These are phyloP conservation scores for Globomyces pollinis-pini DNA, from an alignment of 192 early-diverging fungal genomes.

Conservation along the genomic window DNA sequence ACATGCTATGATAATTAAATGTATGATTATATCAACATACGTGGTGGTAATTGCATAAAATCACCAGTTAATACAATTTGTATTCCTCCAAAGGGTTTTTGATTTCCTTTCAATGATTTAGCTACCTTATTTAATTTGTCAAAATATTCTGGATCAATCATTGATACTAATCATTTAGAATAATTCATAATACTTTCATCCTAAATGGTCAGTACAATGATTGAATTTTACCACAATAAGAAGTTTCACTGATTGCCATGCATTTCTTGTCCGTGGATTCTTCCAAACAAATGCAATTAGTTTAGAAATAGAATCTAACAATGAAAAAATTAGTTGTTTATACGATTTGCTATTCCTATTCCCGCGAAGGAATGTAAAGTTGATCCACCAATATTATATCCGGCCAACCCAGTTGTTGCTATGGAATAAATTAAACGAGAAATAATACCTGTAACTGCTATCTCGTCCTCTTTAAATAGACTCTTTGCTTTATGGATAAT, in stretches of 20 bases:
- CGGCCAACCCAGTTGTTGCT: slow-evolving; percentile 39
- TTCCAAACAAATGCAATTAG: slow-evolving; percentile 3
- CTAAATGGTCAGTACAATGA: neutral
- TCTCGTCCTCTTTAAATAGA: slow-evolving; percentile 2
- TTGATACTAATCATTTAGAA: no score
- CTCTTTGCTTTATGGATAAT: slow-evolving; percentile 15
- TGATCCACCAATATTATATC: slow-evolving; percentile 31
- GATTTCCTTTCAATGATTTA: slow-evolving; percentile 10
- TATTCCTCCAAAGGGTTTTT: slow-evolving; percentile 43
- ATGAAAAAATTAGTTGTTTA: neutral
- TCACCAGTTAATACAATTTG: slow-evolving; percentile 42
- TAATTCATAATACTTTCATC: neutral
- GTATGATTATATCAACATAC: no score
- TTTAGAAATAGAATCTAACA: no score
- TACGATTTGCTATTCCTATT: slow-evolving; percentile 5
- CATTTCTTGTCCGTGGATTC: slow-evolving; percentile 3
- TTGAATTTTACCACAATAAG: slow-evolving; percentile 44
- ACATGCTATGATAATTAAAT: slow-evolving; percentile 1
- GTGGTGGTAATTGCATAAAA: slow-evolving; percentile 47
- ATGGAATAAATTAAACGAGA: slow-evolving; percentile 22
- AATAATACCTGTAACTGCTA: slow-evolving; percentile 11
- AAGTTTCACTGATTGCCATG: slow-evolving; percentile 29
- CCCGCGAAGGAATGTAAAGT: slow-evolving; percentile 40
- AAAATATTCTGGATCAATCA: slow-evolving; percentile 41
- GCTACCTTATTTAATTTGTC: slow-evolving; percentile 37